Percentiles rank a stretch among this genome's conserved stretches.
phyloP scores from a whole-genome alignment of 2,329 filamentous ascomycete species.

The Xylaria sp. region DNA sequence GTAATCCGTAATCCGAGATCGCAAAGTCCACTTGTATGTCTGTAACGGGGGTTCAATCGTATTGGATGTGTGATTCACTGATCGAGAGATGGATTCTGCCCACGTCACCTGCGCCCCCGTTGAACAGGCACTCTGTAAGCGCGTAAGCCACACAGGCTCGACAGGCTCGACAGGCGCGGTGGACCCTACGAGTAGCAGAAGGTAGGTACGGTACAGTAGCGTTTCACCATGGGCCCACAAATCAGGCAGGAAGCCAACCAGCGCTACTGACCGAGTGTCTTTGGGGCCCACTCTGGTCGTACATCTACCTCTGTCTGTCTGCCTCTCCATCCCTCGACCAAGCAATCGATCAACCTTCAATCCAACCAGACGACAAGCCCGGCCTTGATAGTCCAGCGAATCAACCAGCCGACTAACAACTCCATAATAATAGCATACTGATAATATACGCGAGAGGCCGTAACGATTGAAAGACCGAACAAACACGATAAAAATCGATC shows the following conservation, averaged over 20 bases:
- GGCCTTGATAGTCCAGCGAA: conserved; percentile 9
- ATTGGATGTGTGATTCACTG: no score
- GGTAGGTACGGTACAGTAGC: not conserved
- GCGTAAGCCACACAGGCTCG: not conserved
- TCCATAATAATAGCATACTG: not conserved
- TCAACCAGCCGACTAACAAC: not conserved
- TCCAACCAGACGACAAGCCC: conserved; percentile 14
- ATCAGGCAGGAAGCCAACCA: not conserved
- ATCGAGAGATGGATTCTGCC: no score
- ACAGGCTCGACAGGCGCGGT: not conserved
- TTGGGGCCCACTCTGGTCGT: not conserved
- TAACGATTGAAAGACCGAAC: not conserved
- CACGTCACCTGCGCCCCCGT: not conserved
- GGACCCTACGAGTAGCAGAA: not conserved
- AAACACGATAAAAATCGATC: no score
- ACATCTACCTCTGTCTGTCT: conserved; percentile 1
- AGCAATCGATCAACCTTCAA: conserved; percentile 13
- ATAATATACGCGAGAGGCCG: not conserved
- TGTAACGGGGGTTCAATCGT: not conserved
- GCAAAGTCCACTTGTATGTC: not conserved
- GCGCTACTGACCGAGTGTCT: not conserved
- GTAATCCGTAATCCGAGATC: not conserved
- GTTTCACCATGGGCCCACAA: not conserved
- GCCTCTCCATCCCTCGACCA: conserved; percentile 14
- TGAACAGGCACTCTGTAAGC: not conserved